Percentiles rank a stretch among this genome's conserved stretches.
Conservation (phyloP, 2,329 filamentous ascomycete species). For the Exophiala alcalophila region DNA sequence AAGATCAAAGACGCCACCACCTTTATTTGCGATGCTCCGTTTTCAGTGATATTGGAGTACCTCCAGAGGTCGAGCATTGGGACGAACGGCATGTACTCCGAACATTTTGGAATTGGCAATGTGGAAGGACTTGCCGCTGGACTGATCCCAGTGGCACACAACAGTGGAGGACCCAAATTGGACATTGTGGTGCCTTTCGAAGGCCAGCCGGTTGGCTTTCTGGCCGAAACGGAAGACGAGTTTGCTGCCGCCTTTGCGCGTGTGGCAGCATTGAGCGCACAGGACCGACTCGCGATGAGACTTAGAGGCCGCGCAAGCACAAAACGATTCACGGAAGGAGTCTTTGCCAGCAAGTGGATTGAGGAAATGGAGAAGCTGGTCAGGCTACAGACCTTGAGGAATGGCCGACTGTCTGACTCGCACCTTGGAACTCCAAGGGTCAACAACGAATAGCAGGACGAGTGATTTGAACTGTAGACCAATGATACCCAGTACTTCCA, state of each 20-base stretch:
- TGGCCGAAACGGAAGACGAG: slow-evolving; percentile 72
- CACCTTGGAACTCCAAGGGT: no score
- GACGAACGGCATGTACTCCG: slow-evolving; percentile 99
- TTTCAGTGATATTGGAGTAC: slow-evolving; percentile 81
- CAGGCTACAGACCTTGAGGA: slow-evolving; percentile 31
- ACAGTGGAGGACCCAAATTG: slow-evolving; percentile 86
- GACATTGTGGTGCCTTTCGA: slow-evolving; percentile 86
- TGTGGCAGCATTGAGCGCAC: slow-evolving; percentile 59
- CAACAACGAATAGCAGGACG: no score
- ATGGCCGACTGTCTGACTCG: neutral
- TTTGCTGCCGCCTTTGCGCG: slow-evolving; percentile 79
- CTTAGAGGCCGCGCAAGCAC: slow-evolving; percentile 73
- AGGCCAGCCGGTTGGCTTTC: slow-evolving; percentile 78
- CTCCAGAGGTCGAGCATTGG: slow-evolving; percentile 74
- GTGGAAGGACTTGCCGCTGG: slow-evolving; percentile 98
- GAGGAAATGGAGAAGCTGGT: slow-evolving; percentile 71
- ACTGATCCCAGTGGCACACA: slow-evolving; percentile 85
- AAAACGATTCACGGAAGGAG: slow-evolving; percentile 80
- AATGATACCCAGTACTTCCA: slow-evolving; percentile 18
- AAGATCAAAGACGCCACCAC: slow-evolving; percentile 78
- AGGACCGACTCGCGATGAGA: slow-evolving; percentile 71
- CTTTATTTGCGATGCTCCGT: slow-evolving; percentile 86
- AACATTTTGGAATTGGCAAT: slow-evolving; percentile 97
- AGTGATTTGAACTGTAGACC: slow-evolving; percentile 4
- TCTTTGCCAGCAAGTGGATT: slow-evolving; percentile 78